Base-by-base conservation (phyloP, 1,139 yeast genomes). In the Suhomyces wounanorum region DNA sequence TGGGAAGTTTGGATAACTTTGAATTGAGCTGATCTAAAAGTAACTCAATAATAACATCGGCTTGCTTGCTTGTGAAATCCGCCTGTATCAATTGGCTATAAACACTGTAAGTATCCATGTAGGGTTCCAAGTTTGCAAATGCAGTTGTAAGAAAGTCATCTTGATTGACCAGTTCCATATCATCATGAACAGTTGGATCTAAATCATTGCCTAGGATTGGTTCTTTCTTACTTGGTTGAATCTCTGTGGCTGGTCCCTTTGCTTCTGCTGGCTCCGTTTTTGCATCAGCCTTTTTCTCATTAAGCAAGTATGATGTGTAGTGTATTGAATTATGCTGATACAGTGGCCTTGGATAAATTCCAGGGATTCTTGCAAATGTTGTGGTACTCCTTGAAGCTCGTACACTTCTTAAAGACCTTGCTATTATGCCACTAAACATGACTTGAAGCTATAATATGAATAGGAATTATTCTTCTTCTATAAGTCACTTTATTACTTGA, bases 1-100 rank as follows among this genome's bases (percentile, higher is more conserved):
- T 77, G 35, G 83, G 77, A 42, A 88, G 72, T 59, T 82, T 81
- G 7, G 79, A 72, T 49, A 91, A 73, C 51, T 86, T 81, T 17
- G 77, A 62, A 52, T 82, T 78, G 49, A 87, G 63, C 49, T 80
- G 81, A 8, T 70, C 71, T 31, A 80, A 70, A 10, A 85, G 65
- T 42, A 85, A 65, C 33, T 72, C 69, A 52, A 86, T 70, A 1
- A 87, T 69, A 14, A 77, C 68, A 52, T 79, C 82, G 23, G 87
- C 73, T 63, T 87, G 89, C 9, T 62, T 58, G 0, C 74, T 72
- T 0, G 80, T 77, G 58, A 85, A 85, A 1, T 86, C 85, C 3
- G 80, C 68, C 0, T 58, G 59, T 9, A 59, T 59, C 28, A 82
- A 67, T 47, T 75, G 72, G 25, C 68, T 70, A 55, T 69, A 79